These are phyloP conservation scores for Eragrostis curvula DNA, from an alignment of 176 grass and related monocot genomes.

Conservation along the genomic window DNA sequence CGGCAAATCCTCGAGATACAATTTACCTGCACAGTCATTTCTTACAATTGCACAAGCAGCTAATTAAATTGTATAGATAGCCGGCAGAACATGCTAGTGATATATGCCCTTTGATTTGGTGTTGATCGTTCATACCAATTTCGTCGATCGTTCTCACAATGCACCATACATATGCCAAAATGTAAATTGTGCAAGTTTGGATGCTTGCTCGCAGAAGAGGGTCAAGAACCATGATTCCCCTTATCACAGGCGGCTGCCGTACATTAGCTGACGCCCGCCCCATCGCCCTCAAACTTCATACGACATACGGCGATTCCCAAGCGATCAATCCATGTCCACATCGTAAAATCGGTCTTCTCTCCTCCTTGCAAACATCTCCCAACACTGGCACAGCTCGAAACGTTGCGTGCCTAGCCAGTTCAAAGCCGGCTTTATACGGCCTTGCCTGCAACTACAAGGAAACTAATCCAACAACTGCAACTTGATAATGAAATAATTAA, in stretches of 20 bases:
- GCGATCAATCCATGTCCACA: not conserved
- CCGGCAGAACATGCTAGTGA: too few species aligned
- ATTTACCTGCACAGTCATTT: too few species aligned
- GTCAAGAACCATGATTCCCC: not conserved
- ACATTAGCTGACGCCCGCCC: not conserved
- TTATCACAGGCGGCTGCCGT: slow-evolving; percentile 4
- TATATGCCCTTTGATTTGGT: too few species aligned
- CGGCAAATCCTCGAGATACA: too few species aligned
- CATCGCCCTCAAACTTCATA: not conserved
- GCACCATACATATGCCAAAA: not conserved
- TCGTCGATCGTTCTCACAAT: not conserved
- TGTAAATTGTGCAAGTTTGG: not conserved
- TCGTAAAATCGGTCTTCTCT: not conserved
- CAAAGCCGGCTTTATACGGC: slow-evolving; percentile 11
- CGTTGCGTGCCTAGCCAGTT: not conserved
- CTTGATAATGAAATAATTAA: not conserved
- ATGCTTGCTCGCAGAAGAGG: not conserved
- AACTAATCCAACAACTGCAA: not conserved
- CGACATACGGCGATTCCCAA: slow-evolving; percentile 18
- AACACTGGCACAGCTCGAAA: not conserved
- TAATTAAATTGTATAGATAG: too few species aligned
- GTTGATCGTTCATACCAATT: not conserved
- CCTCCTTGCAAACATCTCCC: slow-evolving; percentile 28
- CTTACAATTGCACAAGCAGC: too few species aligned
- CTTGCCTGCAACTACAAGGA: not conserved